These are phyloP conservation scores for Aspergillus hancockii DNA, from an alignment of 495 filamentous ascomycete species.

Conservation along the genomic window DNA sequence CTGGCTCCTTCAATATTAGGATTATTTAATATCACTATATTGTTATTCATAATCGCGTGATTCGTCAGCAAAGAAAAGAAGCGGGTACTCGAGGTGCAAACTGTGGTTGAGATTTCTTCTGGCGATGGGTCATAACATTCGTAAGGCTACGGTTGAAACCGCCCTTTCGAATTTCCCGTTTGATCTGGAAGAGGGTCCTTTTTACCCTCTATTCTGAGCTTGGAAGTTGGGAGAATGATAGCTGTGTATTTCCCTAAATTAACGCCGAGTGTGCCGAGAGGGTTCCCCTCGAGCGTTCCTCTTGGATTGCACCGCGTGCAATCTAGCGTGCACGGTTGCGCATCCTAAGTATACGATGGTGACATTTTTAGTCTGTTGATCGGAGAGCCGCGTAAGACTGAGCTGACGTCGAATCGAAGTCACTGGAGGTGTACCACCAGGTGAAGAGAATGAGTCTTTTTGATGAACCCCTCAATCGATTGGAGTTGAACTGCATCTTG, in stretches of 20 bases:
- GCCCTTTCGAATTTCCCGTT: slow-evolving; percentile 12
- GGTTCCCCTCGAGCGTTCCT: not conserved
- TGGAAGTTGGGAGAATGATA: not conserved
- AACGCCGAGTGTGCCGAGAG: not conserved
- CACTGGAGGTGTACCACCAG: slow-evolving; percentile 8
- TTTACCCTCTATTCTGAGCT: not conserved
- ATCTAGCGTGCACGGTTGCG: slow-evolving; percentile 15
- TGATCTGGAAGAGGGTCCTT: not conserved
- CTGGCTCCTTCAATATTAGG: not conserved
- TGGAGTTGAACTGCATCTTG: not conserved
- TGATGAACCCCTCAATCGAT: not conserved
- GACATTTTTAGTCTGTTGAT: slow-evolving; percentile 23
- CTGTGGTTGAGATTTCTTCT: slow-evolving; percentile 6
- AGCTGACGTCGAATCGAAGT: slow-evolving; percentile 19
- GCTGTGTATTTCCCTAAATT: not conserved
- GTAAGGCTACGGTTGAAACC: slow-evolving; percentile 20
- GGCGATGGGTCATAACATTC: slow-evolving; percentile 12
- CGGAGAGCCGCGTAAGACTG: slow-evolving; percentile 30
- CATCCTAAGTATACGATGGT: slow-evolving; percentile 16
- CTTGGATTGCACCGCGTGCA: slow-evolving; percentile 2
- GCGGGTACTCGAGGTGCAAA: slow-evolving; percentile 3
- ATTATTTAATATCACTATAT: not conserved
- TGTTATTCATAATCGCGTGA: slow-evolving; percentile 1
- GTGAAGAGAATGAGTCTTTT: not conserved
- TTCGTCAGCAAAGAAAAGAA: slow-evolving; percentile 8